A percentile compares a stretch with the other conserved stretches of the same genome.
Conservation (phyloP, 2,329 filamentous ascomycete genomes). For the Zymoseptoria crescenta region DNA sequence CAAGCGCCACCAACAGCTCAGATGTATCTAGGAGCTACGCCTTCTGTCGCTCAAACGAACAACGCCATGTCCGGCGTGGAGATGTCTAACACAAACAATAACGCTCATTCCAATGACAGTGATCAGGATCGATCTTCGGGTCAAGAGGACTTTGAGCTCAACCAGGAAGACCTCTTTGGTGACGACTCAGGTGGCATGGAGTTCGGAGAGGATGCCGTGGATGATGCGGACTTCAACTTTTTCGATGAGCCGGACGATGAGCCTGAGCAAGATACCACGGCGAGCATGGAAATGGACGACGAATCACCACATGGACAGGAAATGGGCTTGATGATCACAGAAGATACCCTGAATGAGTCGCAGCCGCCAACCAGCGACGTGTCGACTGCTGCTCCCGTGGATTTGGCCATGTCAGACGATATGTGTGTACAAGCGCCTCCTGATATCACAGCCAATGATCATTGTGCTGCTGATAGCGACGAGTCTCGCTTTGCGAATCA, state of each 20-base stretch:
- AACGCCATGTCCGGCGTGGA: constrained; percentile 1
- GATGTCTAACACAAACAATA: constrained; percentile 3
- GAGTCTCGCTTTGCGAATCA: background rate
- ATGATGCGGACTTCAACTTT: constrained; percentile 76
- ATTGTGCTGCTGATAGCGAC: background rate
- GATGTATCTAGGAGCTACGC: constrained; percentile 8
- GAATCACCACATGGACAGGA: background rate
- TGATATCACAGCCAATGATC: background rate
- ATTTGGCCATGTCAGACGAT: background rate
- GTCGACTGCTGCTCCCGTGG: background rate
- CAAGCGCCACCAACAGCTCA: constrained; percentile 19
- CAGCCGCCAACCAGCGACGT: background rate
- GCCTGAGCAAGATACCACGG: background rate
- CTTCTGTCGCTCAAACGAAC: constrained; percentile 11
- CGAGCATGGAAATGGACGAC: background rate
- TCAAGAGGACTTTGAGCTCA: constrained; percentile 26
- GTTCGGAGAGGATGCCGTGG: constrained; percentile 31
- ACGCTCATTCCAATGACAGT: constrained; percentile 23
- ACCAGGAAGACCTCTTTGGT: constrained; percentile 56
- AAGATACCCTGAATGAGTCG: background rate
- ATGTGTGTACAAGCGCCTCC: background rate
- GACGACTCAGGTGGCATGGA: constrained; percentile 41
- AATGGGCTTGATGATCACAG: background rate
- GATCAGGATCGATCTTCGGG: background rate
- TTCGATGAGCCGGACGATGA: constrained; percentile 56